Evolutionary conservation across 2,329 filamentous ascomycete species (phyloP).

Genomic region (Lasiodiplodia hormozganensis): DNA sequence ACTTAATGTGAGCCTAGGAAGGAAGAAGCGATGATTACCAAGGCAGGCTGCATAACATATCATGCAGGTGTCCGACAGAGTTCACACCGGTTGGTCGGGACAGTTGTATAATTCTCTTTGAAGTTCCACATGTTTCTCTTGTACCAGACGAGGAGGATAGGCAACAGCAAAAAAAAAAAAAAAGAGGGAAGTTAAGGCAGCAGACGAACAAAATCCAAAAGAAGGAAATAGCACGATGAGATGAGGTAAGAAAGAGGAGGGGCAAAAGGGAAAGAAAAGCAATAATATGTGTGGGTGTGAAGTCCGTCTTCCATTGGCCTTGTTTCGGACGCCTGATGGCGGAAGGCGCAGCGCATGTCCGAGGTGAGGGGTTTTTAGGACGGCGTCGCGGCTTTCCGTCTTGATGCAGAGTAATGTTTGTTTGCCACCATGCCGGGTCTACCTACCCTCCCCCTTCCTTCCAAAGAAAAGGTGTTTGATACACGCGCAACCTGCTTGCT

Average conservation of each 20-base stretch:
- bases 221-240: background rate
- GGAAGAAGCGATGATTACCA: background rate
- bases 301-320: background rate
- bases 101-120: background rate
- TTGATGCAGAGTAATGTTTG: background rate
- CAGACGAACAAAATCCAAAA: background rate
- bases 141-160: background rate
- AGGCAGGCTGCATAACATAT: slow-evolving; percentile 2
- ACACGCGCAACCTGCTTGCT: background rate
- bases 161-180: background rate
- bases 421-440: background rate
- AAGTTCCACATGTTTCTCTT: background rate
- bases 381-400: background rate
- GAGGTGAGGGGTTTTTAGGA: background rate
- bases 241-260: background rate
- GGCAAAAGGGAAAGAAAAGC: background rate
- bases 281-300: background rate
- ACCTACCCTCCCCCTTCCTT: background rate
- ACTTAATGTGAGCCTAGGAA: slow-evolving; percentile 2
- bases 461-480: background rate
- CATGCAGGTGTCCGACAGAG: background rate
- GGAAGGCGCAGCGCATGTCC: background rate
- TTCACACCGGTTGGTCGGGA: background rate
- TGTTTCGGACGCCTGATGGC: slow-evolving; percentile 5
- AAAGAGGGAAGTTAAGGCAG: background rate